Base-by-base conservation (phyloP, 768 basidiomycete species). In the Strobilomyces confusus region DNA sequence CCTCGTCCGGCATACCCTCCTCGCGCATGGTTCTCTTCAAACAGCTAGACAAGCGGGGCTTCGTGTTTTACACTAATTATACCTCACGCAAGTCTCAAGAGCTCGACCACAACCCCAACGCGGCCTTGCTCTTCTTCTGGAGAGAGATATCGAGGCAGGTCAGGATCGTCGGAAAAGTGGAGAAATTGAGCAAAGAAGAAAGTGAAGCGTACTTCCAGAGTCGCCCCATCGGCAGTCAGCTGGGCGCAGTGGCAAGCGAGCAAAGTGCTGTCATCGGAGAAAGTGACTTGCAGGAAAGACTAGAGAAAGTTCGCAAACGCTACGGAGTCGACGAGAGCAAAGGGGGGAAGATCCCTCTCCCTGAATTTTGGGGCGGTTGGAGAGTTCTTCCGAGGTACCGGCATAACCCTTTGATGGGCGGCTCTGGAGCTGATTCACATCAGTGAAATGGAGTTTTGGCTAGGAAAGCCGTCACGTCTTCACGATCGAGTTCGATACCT, bases 51-150 rank as follows among this genome's bases (percentile, higher is more conserved):
- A 64, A 77, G 29, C 82, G 77, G 50, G 97, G 97, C 47, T 98
- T 98, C 74, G 82, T 95, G 52, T 97, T 98, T 75, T 99, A 81
- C 79, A 98, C 95, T 30, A 99, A 99, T 73, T 98, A 98, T 74
- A 81, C 84, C 37, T 95, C 93, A 12, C 83, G 95, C 59, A 99
- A 98, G 73, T 93, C 92, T 4, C 66, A 72, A 38, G 97, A 98
- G 68, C 78, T 98, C 26, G 52, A 70, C 7, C 78, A 73, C 36
- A 94, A 94, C 65, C 90, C 91, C 0, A 75, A 85, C 66, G 93
- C 88, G 5, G 84, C 90, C 1, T 74, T 95, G 19, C 84, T 86
- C 11, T 91, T 98, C 63, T 97, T 95, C 74, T 98, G 95, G 97
- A 73, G 82, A 48, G 92, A 94, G 67, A 75, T 92, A 13, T 81